Conservation (phyloP, 768 basidiomycete genomes). For the Pleurotus citrinopileatus region DNA sequence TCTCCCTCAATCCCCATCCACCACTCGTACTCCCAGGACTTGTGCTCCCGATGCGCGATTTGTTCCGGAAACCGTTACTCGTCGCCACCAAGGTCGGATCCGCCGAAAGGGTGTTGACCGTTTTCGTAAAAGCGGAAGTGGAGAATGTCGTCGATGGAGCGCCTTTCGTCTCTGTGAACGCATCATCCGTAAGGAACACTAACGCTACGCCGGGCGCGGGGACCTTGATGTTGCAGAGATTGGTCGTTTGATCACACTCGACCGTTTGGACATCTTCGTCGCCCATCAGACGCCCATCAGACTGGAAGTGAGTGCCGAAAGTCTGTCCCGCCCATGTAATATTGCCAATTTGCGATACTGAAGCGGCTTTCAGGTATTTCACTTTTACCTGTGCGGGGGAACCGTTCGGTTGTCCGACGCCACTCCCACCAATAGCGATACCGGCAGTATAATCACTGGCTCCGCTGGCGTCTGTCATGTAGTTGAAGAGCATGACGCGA, state of each 20-base stretch:
- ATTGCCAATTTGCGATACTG: constrained; percentile 58
- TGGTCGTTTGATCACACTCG: constrained; percentile 49
- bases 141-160: constrained; percentile 43
- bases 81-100: constrained; percentile 55
- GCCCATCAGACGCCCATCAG: constrained; percentile 67
- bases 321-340: constrained; percentile 79
- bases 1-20: constrained; percentile 5
- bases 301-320: constrained; percentile 55
- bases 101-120: constrained; percentile 49
- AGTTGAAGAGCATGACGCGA: constrained; percentile 73
- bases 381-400: constrained; percentile 48
- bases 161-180: constrained; percentile 26
- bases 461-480: constrained; percentile 57
- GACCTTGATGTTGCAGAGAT: constrained; percentile 58
- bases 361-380: constrained; percentile 56
- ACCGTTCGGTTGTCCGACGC: constrained; percentile 26
- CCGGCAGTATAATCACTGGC: constrained; percentile 49
- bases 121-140: constrained; percentile 56
- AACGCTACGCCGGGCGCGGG: constrained; percentile 73
- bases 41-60: constrained; percentile 17
- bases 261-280: constrained; percentile 53
- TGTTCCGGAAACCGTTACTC: constrained; percentile 50
- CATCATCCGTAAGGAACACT: constrained; percentile 58
- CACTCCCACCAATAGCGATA: constrained; percentile 43
- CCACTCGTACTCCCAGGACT: constrained; percentile 32